phyloP scores from a whole-genome alignment of 805 yeast species.

The Candida koratica region DNA sequence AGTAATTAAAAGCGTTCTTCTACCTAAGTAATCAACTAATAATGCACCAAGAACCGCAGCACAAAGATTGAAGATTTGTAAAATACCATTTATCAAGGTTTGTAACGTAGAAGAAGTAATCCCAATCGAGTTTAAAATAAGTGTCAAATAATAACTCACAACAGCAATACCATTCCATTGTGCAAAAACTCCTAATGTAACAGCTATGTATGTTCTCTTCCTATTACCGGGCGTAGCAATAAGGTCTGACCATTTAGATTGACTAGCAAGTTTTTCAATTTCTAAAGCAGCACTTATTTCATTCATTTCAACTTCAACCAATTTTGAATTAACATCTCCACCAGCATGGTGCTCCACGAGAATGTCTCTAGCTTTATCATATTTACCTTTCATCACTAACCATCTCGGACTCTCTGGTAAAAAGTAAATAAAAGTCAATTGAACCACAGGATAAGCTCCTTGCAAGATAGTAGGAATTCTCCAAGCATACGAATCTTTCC shows the following conservation, averaged over 20 bases:
- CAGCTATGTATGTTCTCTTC: slow-evolving; percentile 32
- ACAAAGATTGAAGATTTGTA: slow-evolving; percentile 15
- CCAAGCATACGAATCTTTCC: slow-evolving; percentile 34
- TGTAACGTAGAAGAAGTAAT: slow-evolving; percentile 15
- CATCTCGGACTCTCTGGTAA: slow-evolving; percentile 51
- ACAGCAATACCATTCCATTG: slow-evolving; percentile 48
- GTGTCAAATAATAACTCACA: slow-evolving; percentile 27
- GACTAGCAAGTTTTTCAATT: slow-evolving; percentile 32
- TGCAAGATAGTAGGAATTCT: slow-evolving; percentile 48
- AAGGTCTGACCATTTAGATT: slow-evolving; percentile 38
- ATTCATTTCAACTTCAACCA: slow-evolving; percentile 30
- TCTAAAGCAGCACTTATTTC: slow-evolving; percentile 40
- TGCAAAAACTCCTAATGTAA: slow-evolving; percentile 30
- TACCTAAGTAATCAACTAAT: slow-evolving; percentile 20
- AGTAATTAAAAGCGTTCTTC: slow-evolving; percentile 27
- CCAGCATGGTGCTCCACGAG: slow-evolving; percentile 10
- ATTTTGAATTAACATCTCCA: slow-evolving; percentile 6
- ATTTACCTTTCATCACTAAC: slow-evolving; percentile 31
- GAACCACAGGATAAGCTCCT: slow-evolving; percentile 43
- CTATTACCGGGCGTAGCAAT: slow-evolving; percentile 35
- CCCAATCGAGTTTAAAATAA: slow-evolving; percentile 16
- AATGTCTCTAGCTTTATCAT: slow-evolving; percentile 25
- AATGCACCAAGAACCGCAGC: slow-evolving; percentile 22
- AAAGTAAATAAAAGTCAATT: slow-evolving; percentile 35
- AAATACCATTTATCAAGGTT: slow-evolving; percentile 14